Base-by-base conservation (phyloP, 495 filamentous ascomycete species). In the Neurospora cerealis region DNA sequence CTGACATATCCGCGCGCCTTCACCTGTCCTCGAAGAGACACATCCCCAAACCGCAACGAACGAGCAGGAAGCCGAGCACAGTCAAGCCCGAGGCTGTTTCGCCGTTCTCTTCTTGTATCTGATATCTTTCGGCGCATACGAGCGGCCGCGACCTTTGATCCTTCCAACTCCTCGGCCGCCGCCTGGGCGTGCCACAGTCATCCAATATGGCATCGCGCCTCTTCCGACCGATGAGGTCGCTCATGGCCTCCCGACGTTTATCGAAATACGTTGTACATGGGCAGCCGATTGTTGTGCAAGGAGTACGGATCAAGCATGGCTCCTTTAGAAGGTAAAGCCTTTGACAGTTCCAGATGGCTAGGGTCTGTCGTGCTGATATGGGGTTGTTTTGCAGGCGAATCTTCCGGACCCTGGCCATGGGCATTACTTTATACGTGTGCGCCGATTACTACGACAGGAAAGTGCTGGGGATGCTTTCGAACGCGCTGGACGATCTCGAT, bases 121-220 rank as follows among this genome's bases (percentile, higher is more conserved):
- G 54, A 17, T 62, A 34, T 62, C 28, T 11, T 34, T 62, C 13
- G 28, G 28, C 54, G 54, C 54, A 62, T 62, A 62, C 54, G 54
- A 62, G 54, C 24, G 54, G 15, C 54, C 54, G 54, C 24, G 28
- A 62, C 54, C 54, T 17, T 62, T 62, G 54, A 62, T 62, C 28
- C 54, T 41, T 44, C 72, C 44, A 42, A 46, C 40, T 70, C 70
- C 24, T 74, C 75, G 82, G 83, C 82, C 82, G 80, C 82, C 83
- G 74, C 37, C 39, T 42, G 73, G 82, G 82, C 80, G 81, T 73
- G 80, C 81, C 81, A 76, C 73, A 60, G 71, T 70, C 46, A 28
- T 37, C 39, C 78, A 41, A 44, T 74, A 86, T 86, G 82, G 54
- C 54, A 62, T 79, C 79, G 32, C 83, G 79, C 74, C 60, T 85